Percentiles rank a stretch among this genome's conserved stretches.
phyloP scores from a whole-genome alignment of 164 flowering plant species.

The Aristolochia californica region DNA sequence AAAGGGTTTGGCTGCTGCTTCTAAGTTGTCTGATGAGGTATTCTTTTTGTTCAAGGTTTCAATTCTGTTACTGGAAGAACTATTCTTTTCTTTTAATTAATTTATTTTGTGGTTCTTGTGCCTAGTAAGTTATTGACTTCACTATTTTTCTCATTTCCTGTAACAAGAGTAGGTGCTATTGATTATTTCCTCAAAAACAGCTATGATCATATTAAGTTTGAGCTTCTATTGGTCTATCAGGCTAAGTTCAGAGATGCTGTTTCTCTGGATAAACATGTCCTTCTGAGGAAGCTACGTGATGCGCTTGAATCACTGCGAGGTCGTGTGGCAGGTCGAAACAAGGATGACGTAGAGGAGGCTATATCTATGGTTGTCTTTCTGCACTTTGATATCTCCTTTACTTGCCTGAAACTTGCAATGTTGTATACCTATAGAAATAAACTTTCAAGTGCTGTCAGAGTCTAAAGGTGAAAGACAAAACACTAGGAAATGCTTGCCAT shows the following conservation, averaged over 20 bases:
- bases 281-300: conserved; percentile 93
- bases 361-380: conserved; percentile 68
- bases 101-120: too few relatives aligned
- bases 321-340: conserved; percentile 76
- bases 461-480: too few relatives aligned
- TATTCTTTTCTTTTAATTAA: too few relatives aligned
- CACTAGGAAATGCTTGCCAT: too few relatives aligned
- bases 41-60: neutral
- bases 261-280: conserved; percentile 89
- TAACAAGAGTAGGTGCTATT: too few relatives aligned
- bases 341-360: conserved; percentile 91
- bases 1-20: conserved; percentile 83
- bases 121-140: too few relatives aligned
- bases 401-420: neutral
- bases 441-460: too few relatives aligned
- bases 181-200: too few relatives aligned
- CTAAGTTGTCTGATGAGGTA: conserved; percentile 89
- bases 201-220: too few relatives aligned
- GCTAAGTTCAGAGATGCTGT: conserved; percentile 72
- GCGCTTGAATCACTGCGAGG: conserved; percentile 82
- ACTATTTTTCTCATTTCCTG: too few relatives aligned
- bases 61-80: too few relatives aligned
- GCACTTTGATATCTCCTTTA: neutral
- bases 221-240: conserved; percentile 26
- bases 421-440: neutral